Percentiles rank a stretch among this genome's conserved stretches.
Conservation (phyloP, 768 basidiomycete species). For the Panaeolus papilionaceus region DNA sequence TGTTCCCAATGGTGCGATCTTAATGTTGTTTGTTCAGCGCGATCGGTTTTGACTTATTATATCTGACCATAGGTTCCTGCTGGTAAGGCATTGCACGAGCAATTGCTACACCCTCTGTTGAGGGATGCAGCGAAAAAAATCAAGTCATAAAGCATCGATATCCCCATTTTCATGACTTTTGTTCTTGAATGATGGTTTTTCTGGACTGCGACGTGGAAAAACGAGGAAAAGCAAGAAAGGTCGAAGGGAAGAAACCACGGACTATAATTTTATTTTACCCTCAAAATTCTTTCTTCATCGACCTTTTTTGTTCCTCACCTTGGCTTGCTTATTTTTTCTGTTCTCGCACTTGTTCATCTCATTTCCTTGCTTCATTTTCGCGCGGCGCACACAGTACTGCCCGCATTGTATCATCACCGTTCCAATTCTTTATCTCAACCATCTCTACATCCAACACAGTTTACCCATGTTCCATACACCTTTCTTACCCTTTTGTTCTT, state of each 20-base stretch:
- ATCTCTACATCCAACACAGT: slow-evolving; percentile 3
- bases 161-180: slow-evolving; percentile 9
- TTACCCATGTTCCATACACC: background rate
- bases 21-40: slow-evolving; percentile 16
- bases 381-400: slow-evolving; percentile 7
- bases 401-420: slow-evolving; percentile 9
- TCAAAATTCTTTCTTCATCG: slow-evolving; percentile 1
- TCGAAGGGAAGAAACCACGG: background rate
- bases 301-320: slow-evolving; percentile 12
- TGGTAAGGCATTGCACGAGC: slow-evolving; percentile 94
- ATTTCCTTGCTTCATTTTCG: background rate
- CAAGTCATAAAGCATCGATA: slow-evolving; percentile 9
- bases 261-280: slow-evolving; percentile 17
- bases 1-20: slow-evolving; percentile 81
- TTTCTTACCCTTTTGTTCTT: slow-evolving; percentile 2
- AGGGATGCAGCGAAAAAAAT: slow-evolving; percentile 28
- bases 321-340: background rate
- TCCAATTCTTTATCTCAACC: background rate
- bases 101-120: slow-evolving; percentile 75
- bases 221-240: background rate
- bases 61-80: slow-evolving; percentile 69
- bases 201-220: slow-evolving; percentile 4
- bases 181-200: slow-evolving; percentile 12
- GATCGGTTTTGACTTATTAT: slow-evolving; percentile 20
- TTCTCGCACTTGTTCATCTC: background rate